Conservation (phyloP, 257 asterid species). For the Solanum sejunctum region DNA sequence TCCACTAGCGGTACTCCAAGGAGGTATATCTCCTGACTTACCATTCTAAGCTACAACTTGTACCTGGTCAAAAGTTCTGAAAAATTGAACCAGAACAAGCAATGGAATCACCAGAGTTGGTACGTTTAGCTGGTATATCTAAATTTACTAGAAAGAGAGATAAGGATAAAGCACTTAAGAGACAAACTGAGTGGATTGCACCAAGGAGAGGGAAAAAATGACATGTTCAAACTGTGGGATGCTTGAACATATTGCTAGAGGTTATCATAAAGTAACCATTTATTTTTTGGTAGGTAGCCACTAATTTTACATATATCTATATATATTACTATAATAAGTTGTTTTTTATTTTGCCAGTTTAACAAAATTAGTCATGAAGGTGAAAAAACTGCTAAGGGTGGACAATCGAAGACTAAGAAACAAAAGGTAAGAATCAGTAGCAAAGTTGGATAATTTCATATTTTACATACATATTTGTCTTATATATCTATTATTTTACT, state of each 20-base stretch:
- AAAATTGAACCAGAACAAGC: neutral
- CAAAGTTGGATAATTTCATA: neutral
- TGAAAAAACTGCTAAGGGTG: too few relatives aligned
- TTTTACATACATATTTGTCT: neutral
- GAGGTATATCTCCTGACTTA: too few relatives aligned
- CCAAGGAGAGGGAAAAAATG: neutral
- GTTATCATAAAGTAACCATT: neutral
- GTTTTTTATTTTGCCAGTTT: too few relatives aligned
- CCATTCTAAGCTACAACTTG: neutral
- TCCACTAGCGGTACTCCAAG: too few relatives aligned
- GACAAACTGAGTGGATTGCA: neutral
- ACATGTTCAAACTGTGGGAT: neutral
- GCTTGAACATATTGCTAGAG: neutral
- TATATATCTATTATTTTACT: neutral
- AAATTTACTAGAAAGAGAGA: neutral
- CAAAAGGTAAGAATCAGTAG: too few relatives aligned
- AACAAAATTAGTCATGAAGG: too few relatives aligned
- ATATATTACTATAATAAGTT: too few relatives aligned
- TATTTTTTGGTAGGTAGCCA: too few relatives aligned
- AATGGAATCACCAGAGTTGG: neutral
- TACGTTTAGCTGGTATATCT: neutral
- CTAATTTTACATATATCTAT: too few relatives aligned
- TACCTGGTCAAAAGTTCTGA: neutral
- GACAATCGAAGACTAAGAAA: too few relatives aligned
- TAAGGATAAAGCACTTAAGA: neutral